Percentiles rank a stretch among this genome's conserved stretches.
These are phyloP conservation scores for Tubosaeta brunneosetosa DNA, from an alignment of 768 basidiomycete genomes.

Conservation along the genomic window DNA sequence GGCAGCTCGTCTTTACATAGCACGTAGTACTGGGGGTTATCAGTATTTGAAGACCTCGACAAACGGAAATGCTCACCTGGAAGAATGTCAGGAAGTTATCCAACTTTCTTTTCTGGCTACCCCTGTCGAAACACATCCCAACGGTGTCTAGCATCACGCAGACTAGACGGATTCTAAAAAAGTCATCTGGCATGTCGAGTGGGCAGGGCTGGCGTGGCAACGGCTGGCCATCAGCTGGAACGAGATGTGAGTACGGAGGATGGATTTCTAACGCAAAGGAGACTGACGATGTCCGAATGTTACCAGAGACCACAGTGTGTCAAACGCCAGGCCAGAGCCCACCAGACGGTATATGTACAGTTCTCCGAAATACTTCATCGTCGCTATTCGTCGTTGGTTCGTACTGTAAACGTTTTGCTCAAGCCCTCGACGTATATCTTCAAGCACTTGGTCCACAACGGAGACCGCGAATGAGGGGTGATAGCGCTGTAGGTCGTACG, in stretches of 20 bases:
- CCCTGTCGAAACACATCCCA: conserved; percentile 96
- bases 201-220: conserved; percentile 68
- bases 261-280: neutral
- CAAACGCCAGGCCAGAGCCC: conserved; percentile 86
- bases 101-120: conserved; percentile 86
- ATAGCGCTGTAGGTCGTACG: conserved; percentile 92
- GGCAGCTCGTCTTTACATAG: conserved; percentile 87
- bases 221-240: conserved; percentile 81
- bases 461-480: conserved; percentile 83
- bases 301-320: conserved; percentile 88
- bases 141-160: conserved; percentile 93
- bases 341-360: conserved; percentile 94
- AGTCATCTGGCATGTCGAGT: conserved; percentile 93
- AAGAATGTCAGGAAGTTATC: conserved; percentile 92
- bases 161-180: conserved; percentile 87
- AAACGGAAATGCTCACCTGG: conserved; percentile 52
- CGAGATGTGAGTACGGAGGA: conserved; percentile 10
- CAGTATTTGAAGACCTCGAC: conserved; percentile 1
- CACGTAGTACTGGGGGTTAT: conserved; percentile 61
- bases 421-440: conserved; percentile 84
- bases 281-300: conserved; percentile 93
- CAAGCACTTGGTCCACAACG: conserved; percentile 91
- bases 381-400: conserved; percentile 89
- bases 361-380: conserved; percentile 94
- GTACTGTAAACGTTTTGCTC: conserved; percentile 94